Base-by-base conservation (phyloP, 75 land plant genomes). In the Ceratopteris richardii region DNA sequence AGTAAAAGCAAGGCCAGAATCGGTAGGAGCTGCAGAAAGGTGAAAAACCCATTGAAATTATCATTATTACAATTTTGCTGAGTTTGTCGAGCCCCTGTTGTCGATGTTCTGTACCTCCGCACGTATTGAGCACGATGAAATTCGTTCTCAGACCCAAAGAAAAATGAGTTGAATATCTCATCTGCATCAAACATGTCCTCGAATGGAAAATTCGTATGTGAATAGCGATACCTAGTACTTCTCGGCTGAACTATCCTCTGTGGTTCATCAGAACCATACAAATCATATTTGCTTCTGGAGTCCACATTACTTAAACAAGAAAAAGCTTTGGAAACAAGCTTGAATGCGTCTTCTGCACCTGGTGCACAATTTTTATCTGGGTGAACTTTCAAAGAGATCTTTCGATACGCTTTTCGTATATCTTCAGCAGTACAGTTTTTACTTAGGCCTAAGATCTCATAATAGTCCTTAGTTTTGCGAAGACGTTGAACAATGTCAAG, bases 311-410 rank as follows among this genome's bases (percentile, higher is more conserved):
- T 87, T 20, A 90, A 66, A 44, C 81, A 84, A 58, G 81, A 74
- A 58, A 90, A 90, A 31, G 97, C 86, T 44, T 84, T 87, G 0
- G 85, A 84, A 16, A 91, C 88, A 11, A 65, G 57, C 80, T 91
- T 91, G 57, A 91, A 91, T 0, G 97, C 97, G 31, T 91, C 97
- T 67, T 91, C 97, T 5, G 94, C 76, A 14, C 97, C 94, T 2
- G 86, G 77, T 0, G 88, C 97, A 20, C 75, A 75, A 65, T 88
- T 91, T 69, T 91, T 91, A 54, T 88, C 97, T 1, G 97, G 97
- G 66, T 91, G 97, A 25, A 91, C 88, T 63, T 91, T 91, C 71
- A 91, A 46, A 0, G 97, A 91, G 20, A 91, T 63, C 61, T 91
- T 91, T 39, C 89, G 52, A 56, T 91, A 91, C 0, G 89, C 97